Evolutionary conservation across 208 protist species (phyloP).

Genomic region (Acanthamoeba triangularis): DNA sequence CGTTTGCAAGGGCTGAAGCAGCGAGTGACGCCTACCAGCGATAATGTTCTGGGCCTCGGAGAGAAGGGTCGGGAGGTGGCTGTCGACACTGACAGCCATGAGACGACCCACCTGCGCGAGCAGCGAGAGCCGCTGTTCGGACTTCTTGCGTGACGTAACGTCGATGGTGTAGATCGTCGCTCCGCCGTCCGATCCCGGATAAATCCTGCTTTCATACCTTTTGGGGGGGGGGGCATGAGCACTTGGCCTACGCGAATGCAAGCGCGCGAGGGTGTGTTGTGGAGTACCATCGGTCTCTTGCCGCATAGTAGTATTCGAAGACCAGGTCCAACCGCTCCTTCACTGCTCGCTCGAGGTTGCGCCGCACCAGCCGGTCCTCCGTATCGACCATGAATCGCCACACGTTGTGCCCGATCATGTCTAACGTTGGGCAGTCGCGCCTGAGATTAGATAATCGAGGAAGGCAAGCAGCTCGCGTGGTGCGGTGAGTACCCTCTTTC

Average conservation of each 20-base stretch:
- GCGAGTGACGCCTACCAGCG: not conserved
- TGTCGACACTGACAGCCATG: not conserved
- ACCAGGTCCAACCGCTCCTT: not conserved
- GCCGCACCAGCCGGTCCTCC: conserved; percentile 18
- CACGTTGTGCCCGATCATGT: conserved; percentile 54
- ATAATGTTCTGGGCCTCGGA: not conserved
- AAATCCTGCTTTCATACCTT: conserved; percentile 40
- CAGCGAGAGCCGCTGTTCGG: not conserved
- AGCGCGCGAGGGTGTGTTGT: no score
- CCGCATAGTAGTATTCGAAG: conserved; percentile 53
- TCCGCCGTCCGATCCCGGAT: not conserved
- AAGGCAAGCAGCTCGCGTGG: not conserved
- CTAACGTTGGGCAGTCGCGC: not conserved
- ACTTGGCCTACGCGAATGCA: no score
- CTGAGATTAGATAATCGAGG: not conserved
- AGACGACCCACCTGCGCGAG: not conserved
- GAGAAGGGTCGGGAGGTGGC: not conserved
- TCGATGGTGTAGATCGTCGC: not conserved
- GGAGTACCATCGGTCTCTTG: not conserved
- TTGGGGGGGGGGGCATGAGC: not conserved
- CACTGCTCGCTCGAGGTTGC: conserved; percentile 29
- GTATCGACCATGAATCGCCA: conserved; percentile 66
- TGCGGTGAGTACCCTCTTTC: not conserved
- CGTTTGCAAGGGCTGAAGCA: no score
- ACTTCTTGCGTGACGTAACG: conserved; percentile 17